Base-by-base conservation (phyloP, 148 eudicot genomes). In the Rhododendron henanense region DNA sequence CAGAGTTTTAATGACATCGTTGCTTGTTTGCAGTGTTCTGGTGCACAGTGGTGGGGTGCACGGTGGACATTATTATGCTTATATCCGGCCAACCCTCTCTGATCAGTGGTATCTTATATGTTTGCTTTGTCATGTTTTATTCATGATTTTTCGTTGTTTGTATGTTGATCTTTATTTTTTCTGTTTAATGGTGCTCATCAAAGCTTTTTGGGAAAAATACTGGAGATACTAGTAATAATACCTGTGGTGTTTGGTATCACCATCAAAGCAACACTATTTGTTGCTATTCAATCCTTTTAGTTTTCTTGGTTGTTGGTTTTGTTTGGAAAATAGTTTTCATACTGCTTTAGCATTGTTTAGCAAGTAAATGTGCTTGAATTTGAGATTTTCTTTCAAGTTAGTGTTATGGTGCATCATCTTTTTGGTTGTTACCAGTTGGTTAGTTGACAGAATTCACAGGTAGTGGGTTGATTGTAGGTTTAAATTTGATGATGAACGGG, bases 401-500 rank as follows among this genome's bases (percentile, higher is more conserved):
- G 39, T 15, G 19, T 31, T 31, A 71, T 31, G 39, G 39, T 28
- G 76, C 39, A 71, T 33, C 41, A 13, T 71, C 39, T 71, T 13
- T 28, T 33, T 35, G 59, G 67, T 35, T 53, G 3, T 81, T 35
- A 57, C 59, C 45, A 18, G 11, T 37, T 81, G 37, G 84, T 37
- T 83, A 28, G 3, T 67, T 69, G 51, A 14, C 78, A 44, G 9
- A 41, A 77, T 77, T 83, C 37, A 83, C 78, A 11, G 23, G 19
- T 15, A 83, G 77, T 65, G 71, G 74, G 16, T 44, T 69, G 25
- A 77, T n/a, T 78, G 81, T 86, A 96, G 98, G 98, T 94, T 90
- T 81, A 94, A 96, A 86, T 96, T 96, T 89, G 98, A 96, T 78
- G 98, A 96, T 90, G 98, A 96, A 76, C 92, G 98, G 88, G 98